These are phyloP conservation scores for Pigoraptor vietnamica DNA, from an alignment of 78 protist species.

Conservation along the genomic window DNA sequence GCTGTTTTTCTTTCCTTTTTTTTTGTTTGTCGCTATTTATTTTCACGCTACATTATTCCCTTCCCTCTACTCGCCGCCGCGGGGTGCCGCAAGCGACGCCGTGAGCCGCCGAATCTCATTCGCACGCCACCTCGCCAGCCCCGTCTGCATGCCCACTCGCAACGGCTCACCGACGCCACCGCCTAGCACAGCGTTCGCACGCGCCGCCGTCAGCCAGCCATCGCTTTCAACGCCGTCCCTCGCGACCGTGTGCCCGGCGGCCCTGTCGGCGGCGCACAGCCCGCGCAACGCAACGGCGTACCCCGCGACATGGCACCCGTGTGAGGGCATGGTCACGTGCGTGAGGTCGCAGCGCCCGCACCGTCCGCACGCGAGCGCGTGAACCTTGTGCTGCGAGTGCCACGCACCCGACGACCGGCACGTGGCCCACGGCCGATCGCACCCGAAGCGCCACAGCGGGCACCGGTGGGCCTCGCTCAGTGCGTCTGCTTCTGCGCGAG, in stretches of 20 bases:
- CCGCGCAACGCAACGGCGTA: background rate
- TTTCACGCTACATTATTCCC: too few relatives aligned
- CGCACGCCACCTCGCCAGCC: background rate
- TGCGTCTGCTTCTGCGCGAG: background rate
- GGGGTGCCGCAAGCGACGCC: background rate
- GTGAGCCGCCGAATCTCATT: background rate
- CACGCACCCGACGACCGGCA: too few relatives aligned
- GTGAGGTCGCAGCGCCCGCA: background rate
- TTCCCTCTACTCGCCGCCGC: background rate
- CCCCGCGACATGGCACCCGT: background rate
- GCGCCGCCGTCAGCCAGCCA: too few relatives aligned
- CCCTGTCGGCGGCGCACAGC: background rate
- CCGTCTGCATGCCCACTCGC: background rate
- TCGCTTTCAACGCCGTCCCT: too few relatives aligned
- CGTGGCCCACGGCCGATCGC: background rate
- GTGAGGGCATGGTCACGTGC: background rate
- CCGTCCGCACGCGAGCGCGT: background rate
- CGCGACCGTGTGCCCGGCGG: background rate
- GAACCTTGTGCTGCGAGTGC: background rate
- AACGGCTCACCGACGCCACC: background rate
- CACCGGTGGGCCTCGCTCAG: background rate
- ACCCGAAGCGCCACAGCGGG: background rate
- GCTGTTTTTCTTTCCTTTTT: too few relatives aligned
- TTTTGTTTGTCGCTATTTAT: too few relatives aligned
- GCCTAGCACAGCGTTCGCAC: too few relatives aligned